These are phyloP conservation scores for Cynanchum wilfordii DNA, from an alignment of 257 asterid genomes.

Conservation along the genomic window DNA sequence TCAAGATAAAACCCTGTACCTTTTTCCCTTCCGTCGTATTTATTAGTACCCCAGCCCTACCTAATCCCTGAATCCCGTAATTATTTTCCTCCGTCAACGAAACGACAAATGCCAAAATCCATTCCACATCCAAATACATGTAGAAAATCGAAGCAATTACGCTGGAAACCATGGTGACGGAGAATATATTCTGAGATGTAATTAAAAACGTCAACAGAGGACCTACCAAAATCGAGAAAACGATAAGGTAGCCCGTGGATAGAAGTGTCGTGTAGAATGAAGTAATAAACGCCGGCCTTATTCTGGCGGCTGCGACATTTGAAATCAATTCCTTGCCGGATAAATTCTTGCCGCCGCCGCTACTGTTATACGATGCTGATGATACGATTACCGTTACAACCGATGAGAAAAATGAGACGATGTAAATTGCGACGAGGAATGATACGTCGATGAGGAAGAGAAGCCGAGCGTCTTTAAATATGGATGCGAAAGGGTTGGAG, in stretches of 20 bases:
- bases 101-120: slow-evolving; percentile 25
- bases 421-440: slow-evolving; percentile 3
- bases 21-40: slow-evolving; percentile 28
- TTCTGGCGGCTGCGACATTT: slow-evolving; percentile 13
- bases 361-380: slow-evolving; percentile 4
- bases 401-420: slow-evolving; percentile 10
- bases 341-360: background rate
- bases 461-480: slow-evolving; percentile 7
- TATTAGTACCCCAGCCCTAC: slow-evolving; percentile 31
- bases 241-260: slow-evolving; percentile 16
- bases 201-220: slow-evolving; percentile 1
- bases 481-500: slow-evolving; percentile 2
- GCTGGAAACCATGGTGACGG: background rate
- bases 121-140: slow-evolving; percentile 12
- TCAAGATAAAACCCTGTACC: slow-evolving; percentile 39
- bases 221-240: background rate
- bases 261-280: slow-evolving; percentile 30
- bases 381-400: slow-evolving; percentile 18
- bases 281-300: slow-evolving; percentile 19
- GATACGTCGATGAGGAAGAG: slow-evolving; percentile 6
- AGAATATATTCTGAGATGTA: background rate
- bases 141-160: background rate
- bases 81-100: slow-evolving; percentile 31
- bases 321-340: slow-evolving; percentile 18
- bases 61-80: slow-evolving; percentile 33